Base-by-base conservation (phyloP, 192 early-diverging fungal species). In the Pilobolus umbonatus region DNA sequence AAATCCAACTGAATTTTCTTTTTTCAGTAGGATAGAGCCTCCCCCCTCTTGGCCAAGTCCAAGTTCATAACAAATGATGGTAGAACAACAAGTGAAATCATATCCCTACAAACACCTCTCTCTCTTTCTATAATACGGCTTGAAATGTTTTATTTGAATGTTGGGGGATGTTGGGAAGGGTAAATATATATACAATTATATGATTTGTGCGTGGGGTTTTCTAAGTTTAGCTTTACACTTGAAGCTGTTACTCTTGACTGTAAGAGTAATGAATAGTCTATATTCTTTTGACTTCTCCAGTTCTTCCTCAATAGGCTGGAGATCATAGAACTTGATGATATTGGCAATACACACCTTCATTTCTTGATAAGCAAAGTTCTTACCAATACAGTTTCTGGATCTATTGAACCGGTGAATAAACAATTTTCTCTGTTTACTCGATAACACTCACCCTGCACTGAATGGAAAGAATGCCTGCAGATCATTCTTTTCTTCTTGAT, bases 271-370 rank as follows among this genome's bases (percentile, higher is more conserved):
- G 25, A 58, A 68, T 8, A 57, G 55, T 34, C 67, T 55, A 22
- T 25, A 19, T 10, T 68, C 80, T 52, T 95, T 87, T 40, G 81
- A 81, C 0, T 62, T 24, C 24, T 68, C 49, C 73, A 92, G 87
- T 51, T 93, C 88, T 22, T 83, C 4, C 12, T 57, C 32, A 1
- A 82, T 70, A 29, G 65, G 55, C 17, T 58, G 60, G 17, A 82
- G 64, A 0, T 79, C 68, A 58, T 72, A 84, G 1, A 49, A 61
- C 25, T 57, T 67, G 11, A 84, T 29, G 4, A 84, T 39, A 8
- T 66, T 55, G n/a, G 75, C 60, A 21, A 84, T 29, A 12, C 64
- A 58, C 14, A 82, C 31, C n/a, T 71, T 64, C 70, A 84, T 78
- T 64, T 81, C 78, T 58, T 70, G 72, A 25, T 58, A 64, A 6